These are phyloP conservation scores for Kurtzmaniella quercitrusa DNA, from an alignment of 1,139 yeast genomes.

Conservation along the genomic window DNA sequence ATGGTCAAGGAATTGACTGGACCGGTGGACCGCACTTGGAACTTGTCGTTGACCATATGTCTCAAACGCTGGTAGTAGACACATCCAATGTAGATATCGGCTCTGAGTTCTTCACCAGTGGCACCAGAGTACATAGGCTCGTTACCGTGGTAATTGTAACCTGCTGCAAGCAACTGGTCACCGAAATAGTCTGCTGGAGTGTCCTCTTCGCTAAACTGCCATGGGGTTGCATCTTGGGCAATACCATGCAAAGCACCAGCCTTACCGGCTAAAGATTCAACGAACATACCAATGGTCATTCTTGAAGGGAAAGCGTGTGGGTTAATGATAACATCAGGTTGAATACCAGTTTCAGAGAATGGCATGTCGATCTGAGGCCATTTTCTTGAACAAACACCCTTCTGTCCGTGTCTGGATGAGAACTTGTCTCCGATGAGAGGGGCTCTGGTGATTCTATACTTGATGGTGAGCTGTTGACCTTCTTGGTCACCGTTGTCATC, in stretches of 20 bases:
- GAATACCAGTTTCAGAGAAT: slow-evolving; percentile 91
- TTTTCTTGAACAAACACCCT: slow-evolving; percentile 98
- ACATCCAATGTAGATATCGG: slow-evolving; percentile 92
- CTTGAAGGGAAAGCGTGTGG: slow-evolving; percentile 99
- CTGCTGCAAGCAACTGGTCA: slow-evolving; percentile 80
- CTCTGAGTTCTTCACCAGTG: slow-evolving; percentile 96
- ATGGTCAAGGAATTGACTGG: slow-evolving; percentile 94
- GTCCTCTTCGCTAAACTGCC: slow-evolving; percentile 86
- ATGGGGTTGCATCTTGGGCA: slow-evolving; percentile 96
- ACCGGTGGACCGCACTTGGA: slow-evolving; percentile 98
- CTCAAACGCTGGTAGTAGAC: slow-evolving; percentile 97
- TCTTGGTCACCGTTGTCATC: slow-evolving; percentile 79
- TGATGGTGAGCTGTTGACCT: slow-evolving; percentile 81
- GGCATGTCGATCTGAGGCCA: slow-evolving; percentile 99
- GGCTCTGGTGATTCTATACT: slow-evolving; percentile 85
- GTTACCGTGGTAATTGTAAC: slow-evolving; percentile 96
- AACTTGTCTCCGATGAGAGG: slow-evolving; percentile 98
- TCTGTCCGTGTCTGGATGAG: slow-evolving; percentile 98
- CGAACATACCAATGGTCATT: slow-evolving; percentile 99
- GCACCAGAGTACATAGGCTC: slow-evolving; percentile 99
- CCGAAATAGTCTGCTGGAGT: slow-evolving; percentile 98
- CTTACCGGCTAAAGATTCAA: slow-evolving; percentile 95
- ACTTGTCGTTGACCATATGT: slow-evolving; percentile 99
- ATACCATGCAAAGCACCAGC: slow-evolving; percentile 98
- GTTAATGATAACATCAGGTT: slow-evolving; percentile 94